Percentiles rank a stretch among this genome's conserved stretches.
phyloP scores from a whole-genome alignment of 2,329 filamentous ascomycete species.

The Ophiostoma sp. region DNA sequence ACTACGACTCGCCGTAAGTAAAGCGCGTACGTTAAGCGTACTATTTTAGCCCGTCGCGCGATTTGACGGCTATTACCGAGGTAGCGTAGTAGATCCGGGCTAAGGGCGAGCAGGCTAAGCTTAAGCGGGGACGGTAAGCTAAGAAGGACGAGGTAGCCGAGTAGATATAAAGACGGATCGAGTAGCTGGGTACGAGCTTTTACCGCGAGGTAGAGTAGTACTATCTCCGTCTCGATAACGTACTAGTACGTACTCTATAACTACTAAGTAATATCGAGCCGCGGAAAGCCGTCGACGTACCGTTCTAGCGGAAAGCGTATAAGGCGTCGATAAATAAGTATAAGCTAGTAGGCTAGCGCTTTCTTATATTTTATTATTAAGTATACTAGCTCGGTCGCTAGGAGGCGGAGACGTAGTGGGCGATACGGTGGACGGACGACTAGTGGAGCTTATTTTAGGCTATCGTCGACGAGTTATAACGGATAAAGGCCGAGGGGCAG shows the following conservation, averaged over 20 bases:
- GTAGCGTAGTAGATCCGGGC: too few species aligned
- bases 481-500: neutral
- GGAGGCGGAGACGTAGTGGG: neutral
- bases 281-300: neutral
- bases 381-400: neutral
- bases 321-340: neutral
- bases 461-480: neutral
- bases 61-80: too few species aligned
- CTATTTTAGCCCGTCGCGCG: too few species aligned
- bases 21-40: too few species aligned
- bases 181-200: neutral
- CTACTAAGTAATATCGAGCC: neutral
- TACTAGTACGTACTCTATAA: neutral
- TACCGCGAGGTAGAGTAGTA: neutral
- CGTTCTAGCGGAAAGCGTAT: neutral
- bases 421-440: neutral
- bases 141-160: too few species aligned
- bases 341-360: neutral
- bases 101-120: too few species aligned
- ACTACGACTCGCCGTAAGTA: too few species aligned
- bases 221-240: neutral
- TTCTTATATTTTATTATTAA: neutral
- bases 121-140: too few species aligned
- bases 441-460: neutral
- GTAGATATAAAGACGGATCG: too few species aligned